Base-by-base conservation (phyloP, 306 rosid genomes). In the Prunus fruticosa region DNA sequence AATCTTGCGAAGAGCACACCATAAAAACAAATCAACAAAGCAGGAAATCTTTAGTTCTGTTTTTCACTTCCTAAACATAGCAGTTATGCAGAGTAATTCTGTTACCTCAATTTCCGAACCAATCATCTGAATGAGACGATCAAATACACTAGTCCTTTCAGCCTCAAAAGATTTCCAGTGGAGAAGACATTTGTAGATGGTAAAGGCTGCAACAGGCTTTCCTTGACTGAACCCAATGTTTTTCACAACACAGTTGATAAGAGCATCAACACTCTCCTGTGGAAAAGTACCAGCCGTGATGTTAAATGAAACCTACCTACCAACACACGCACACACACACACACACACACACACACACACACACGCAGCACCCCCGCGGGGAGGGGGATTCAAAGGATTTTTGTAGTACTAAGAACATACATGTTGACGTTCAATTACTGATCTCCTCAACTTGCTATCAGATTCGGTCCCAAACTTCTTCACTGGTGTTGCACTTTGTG, bases 81-180 rank as follows among this genome's bases (percentile, higher is more conserved):
- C 43, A 32, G 11, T 58, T 46, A 58, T 67, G 75, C 28, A 64
- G 61, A 58, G 76, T 60, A 76, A 41, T 54, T 71, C 43, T 45
- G 76, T 73, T 60, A 96, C 99, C 99, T 96, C 98, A 79, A 96
- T 96, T 84, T 96, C 90, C 9, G 97, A 93, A 79, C 99, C 99
- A 87, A 96, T 91, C 96, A 89, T 96, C 87, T 96, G 99, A 79
- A 96, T 96, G 84, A 96, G 98, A 73, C 99, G 97, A 80, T 96
- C 99, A 91, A 96, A 96, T 47, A 96, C 98, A 77, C 99, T 93
- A 53, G 99, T 96, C 77, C 97, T 93, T 87, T 96, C 99, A 62
- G 98, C 98, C 90, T 96, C 99, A 80, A 96, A 96, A 64, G 99
- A 92, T 84, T 93, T 96, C 99, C 99, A 96, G 75, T 93, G 94